Base-by-base conservation (phyloP, 257 asterid genomes). In the Solanum medicagineum region DNA sequence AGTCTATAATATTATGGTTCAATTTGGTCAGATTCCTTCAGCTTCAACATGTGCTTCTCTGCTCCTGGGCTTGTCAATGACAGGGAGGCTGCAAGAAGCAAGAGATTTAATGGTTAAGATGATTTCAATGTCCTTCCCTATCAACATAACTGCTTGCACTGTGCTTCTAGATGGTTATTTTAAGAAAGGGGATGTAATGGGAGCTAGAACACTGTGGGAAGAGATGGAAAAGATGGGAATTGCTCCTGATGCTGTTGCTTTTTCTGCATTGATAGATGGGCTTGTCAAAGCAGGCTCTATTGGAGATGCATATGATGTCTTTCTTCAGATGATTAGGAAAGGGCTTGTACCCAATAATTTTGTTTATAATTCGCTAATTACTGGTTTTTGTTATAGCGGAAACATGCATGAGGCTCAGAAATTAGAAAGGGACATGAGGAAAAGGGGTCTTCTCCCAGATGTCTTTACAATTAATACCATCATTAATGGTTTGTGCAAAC, bases 191-290 rank as follows among this genome's bases (percentile, higher is more conserved):
- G 95, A 96, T 87, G 86, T 90, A 53, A 70, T 80, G 71, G 93
- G 92, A 87, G 98, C 99, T 86, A 93, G 88, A 84, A 79, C 86
- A 81, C 81, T 95, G 81, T 96, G 99, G 99, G 89, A 90, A 85
- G 95, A 92, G 80, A 95, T 96, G 99, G 93, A 89, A 85, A 88
- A 73, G 87, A 86, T 85, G 57, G 95, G 93, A 81, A 85, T 95
- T 89, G 94, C 94, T 84, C 98, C 98, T 77, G 99, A 96, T 90
- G 93, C 89, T 86, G 97, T 96, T 88, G 98, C 98, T 59, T 95
- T 90, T 89, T 96, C 99, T 86, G 94, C 98, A 84, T 94, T 91
- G 81, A 89, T 96, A 75, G 90, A 92, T 77, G 98, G 98, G 36
- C 95, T 96, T 66, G 91, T 92, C 40, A 92, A 88, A 89, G 87